Evolutionary conservation across 2,329 filamentous ascomycete species (phyloP), one percentile per base, ranked within the genome.

Genomic region (Tympanopsis confertula): DNA sequence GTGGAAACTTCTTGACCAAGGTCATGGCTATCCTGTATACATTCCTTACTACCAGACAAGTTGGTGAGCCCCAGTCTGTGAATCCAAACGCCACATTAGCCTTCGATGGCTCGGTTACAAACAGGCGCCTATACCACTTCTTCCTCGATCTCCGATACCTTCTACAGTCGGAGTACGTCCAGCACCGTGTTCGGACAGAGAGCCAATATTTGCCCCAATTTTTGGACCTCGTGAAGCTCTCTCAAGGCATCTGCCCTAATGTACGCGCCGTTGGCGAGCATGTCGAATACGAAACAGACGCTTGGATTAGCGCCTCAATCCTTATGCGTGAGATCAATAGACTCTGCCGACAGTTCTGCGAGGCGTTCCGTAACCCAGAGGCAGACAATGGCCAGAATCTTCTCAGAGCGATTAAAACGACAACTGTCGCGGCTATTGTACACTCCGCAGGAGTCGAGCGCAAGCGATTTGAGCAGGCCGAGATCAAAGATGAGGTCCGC

Each of bases 231-330:
- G 86, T 94, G 45, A 95, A 95, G 57, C 71, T 98, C 35, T 88
- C 95, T 46, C 93, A 98, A 61, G 89, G 91, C 19, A 95, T 98
- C 39, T 95, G 89, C 49, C 91, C 91, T 2, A 98, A 96, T 50
- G 70, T 88, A 35, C 75, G 93, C 43, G 91, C 89, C 2, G 76
- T 95, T 17, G 87, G 88, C 13, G 91, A 96, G 52, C 91, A 98
- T 55, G 85, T 98, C 20, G 93, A 98, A 57, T 98, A 96, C 53
- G 91, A 98, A 59, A 93, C 88, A 2, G 93, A 98, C 59, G 84
- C 86, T 15, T 98, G 91, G 91, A 96, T 98, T 38, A 93, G 86
- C 41, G 89, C 91, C 3, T 94, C 88, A 5, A 70, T 96, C 37
- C 84, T 98, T 41, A 95, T 91, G 36, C 75, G 89, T 37, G 89